Conservation (phyloP, 305 asterid species). For the Fraxinus nigra region DNA sequence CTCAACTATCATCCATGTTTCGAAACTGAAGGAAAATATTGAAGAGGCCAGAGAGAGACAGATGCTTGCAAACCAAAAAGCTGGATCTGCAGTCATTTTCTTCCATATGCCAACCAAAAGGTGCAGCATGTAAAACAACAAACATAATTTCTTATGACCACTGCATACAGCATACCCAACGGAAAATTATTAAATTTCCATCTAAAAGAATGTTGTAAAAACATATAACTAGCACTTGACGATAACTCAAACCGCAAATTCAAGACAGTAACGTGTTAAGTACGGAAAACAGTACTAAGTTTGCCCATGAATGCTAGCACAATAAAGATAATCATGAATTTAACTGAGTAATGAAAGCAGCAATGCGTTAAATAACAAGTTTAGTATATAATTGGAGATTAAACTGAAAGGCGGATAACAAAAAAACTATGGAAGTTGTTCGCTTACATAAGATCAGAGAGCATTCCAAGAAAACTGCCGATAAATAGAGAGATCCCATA, state of each 20-base stretch:
- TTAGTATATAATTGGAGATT: neutral
- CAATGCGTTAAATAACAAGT: neutral
- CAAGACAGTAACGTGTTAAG: neutral
- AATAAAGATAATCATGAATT: neutral
- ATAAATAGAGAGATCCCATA: slow-evolving; percentile 51
- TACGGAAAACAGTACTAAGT: neutral
- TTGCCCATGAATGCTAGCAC: neutral
- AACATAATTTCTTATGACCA: slow-evolving; percentile 69
- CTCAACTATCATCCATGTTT: slow-evolving; percentile 86
- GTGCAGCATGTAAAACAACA: slow-evolving; percentile 65
- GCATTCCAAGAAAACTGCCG: slow-evolving; percentile 68
- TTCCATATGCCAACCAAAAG: slow-evolving; percentile 54
- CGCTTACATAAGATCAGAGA: slow-evolving; percentile 78
- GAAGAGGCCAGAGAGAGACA: slow-evolving; percentile 70
- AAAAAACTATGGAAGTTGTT: neutral
- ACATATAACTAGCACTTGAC: neutral
- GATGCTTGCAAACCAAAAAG: slow-evolving; percentile 58
- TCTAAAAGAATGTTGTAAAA: neutral
- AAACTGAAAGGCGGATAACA: neutral
- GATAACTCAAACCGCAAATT: neutral
- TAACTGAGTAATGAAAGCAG: neutral
- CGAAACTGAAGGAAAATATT: slow-evolving; percentile 68
- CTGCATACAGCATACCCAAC: slow-evolving; percentile 57
- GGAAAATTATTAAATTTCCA: neutral
- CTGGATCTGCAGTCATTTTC: slow-evolving; percentile 43